Conservation (phyloP, 345 rosid genomes). For the Gossypium australe region DNA sequence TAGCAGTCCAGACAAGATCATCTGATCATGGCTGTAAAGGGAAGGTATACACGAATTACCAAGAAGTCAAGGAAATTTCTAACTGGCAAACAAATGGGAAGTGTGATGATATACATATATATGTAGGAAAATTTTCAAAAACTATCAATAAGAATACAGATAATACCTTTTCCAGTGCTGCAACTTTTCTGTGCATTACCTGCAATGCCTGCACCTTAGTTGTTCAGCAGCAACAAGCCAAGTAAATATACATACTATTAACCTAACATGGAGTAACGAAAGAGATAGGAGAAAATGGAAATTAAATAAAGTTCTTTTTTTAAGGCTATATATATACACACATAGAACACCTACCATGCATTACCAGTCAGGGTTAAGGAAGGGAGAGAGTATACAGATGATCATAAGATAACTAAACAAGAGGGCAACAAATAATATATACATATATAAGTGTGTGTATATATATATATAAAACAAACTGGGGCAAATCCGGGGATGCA, state of each 20-base stretch:
- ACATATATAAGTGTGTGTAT: background rate
- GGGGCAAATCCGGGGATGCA: slow-evolving; percentile 21
- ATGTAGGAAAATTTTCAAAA: slow-evolving; percentile 16
- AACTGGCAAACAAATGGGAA: slow-evolving; percentile 5
- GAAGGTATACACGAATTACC: slow-evolving; percentile 11
- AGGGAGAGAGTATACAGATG: background rate
- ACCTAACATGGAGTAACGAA: slow-evolving; percentile 32
- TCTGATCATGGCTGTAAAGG: slow-evolving; percentile 22
- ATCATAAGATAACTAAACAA: slow-evolving; percentile 17
- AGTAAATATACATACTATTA: slow-evolving; percentile 11
- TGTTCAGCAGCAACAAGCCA: slow-evolving; percentile 35
- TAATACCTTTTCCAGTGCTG: slow-evolving; percentile 45
- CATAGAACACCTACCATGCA: slow-evolving; percentile 4
- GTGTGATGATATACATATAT: background rate
- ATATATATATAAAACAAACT: slow-evolving; percentile 25
- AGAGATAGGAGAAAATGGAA: slow-evolving; percentile 16
- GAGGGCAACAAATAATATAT: background rate
- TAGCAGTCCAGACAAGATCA: slow-evolving; percentile 19
- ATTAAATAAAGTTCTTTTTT: background rate
- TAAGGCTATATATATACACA: background rate
- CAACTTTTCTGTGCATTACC: slow-evolving; percentile 37
- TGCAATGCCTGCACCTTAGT: slow-evolving; percentile 36
- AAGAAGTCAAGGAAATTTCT: slow-evolving; percentile 17
- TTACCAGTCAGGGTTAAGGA: slow-evolving; percentile 1
- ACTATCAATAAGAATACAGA: slow-evolving; percentile 34